Evolutionary conservation across 441 rosid genomes (phyloP).

Genomic region (Metrosideros polymorpha): DNA sequence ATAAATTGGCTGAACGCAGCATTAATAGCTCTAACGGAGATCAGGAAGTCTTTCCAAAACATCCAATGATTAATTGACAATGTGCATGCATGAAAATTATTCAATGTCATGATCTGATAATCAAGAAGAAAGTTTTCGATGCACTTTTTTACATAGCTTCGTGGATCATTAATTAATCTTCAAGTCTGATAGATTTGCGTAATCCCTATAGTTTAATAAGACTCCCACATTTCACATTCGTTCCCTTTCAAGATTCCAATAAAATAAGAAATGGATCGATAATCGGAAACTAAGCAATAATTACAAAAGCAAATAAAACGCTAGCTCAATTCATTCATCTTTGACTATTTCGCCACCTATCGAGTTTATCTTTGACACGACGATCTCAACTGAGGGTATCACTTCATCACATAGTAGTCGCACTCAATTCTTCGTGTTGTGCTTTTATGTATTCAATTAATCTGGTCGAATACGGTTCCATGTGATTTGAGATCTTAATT

Average conservation of each 20-base stretch:
- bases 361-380: neutral
- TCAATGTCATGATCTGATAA: neutral
- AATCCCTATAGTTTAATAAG: neutral
- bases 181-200: neutral
- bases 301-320: neutral
- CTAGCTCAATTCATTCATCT: neutral
- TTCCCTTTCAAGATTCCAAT: too few relatives aligned
- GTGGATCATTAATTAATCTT: neutral
- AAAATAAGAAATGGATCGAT: neutral
- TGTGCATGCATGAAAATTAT: neutral
- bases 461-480: neutral
- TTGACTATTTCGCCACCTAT: neutral
- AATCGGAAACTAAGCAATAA: neutral
- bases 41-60: too few relatives aligned
- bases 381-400: neutral
- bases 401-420: neutral
- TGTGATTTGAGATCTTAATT: neutral
- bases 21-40: too few relatives aligned
- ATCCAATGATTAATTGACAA: neutral
- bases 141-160: neutral
- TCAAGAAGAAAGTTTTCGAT: neutral
- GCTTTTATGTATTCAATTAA: neutral
- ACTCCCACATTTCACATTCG: too few relatives aligned
- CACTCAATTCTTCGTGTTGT: neutral
- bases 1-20: too few relatives aligned